phyloP scores from a whole-genome alignment of 2,329 filamentous ascomycete genomes.

The Dothideomycetes sp. region DNA sequence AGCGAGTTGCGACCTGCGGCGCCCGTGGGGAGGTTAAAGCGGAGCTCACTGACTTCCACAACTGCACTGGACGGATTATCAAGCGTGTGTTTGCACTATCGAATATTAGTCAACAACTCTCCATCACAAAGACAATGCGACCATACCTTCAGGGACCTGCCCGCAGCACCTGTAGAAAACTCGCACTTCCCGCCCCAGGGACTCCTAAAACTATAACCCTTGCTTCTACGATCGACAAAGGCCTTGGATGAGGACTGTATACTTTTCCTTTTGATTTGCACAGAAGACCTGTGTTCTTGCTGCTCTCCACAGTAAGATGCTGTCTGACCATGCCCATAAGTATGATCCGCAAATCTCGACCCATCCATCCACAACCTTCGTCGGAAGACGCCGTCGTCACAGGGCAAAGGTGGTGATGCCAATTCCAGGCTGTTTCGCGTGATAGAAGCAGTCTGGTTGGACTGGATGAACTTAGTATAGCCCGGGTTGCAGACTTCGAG shows the following conservation, averaged over 20 bases:
- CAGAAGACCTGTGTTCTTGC: background rate
- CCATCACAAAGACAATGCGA: conserved; percentile 17
- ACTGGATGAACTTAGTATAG: conserved; percentile 48
- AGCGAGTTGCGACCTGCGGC: too few relatives aligned
- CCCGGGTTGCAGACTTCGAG: conserved; percentile 52
- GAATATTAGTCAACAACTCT: conserved; percentile 9
- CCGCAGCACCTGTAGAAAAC: conserved; percentile 69
- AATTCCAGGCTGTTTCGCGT: conserved; percentile 22
- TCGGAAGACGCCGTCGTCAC: conserved; percentile 31
- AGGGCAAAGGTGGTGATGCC: conserved; percentile 15
- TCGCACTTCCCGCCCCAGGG: conserved; percentile 85
- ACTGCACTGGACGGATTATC: conserved; percentile 32
- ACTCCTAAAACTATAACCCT: conserved; percentile 65
- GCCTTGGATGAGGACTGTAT: conserved; percentile 24
- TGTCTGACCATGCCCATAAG: conserved; percentile 32
- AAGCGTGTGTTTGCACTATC: conserved; percentile 59
- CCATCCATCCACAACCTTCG: conserved; percentile 42
- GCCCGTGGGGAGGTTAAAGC: conserved; percentile 67
- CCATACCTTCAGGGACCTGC: conserved; percentile 41
- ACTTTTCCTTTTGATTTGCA: conserved; percentile 7
- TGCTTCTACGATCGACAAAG: conserved; percentile 43
- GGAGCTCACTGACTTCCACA: conserved; percentile 65
- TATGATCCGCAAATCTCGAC: conserved; percentile 29
- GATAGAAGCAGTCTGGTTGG: conserved; percentile 23
- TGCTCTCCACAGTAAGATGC: background rate